A percentile compares a stretch with the other conserved stretches of the same genome.
Evolutionary conservation across 2,329 filamentous ascomycete genomes (phyloP).

Genomic region (Epichloe hybrida): DNA sequence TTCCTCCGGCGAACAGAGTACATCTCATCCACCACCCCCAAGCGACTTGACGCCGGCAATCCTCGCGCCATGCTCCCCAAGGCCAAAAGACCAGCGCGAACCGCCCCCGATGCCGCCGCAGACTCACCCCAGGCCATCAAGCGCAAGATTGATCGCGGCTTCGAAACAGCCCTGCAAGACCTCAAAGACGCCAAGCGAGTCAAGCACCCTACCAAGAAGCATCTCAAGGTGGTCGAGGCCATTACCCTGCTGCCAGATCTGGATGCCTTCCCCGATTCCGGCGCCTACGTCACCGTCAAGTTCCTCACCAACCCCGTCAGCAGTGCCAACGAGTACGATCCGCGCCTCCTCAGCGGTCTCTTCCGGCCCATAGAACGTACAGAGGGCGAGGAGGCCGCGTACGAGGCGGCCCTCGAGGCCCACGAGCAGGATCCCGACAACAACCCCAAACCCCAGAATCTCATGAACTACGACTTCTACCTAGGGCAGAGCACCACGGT

Average conservation of each 20-base stretch:
- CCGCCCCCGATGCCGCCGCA: conserved; percentile 44
- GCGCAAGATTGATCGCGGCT: conserved; percentile 52
- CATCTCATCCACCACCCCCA: conserved; percentile 52
- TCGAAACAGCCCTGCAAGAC: conserved; percentile 38
- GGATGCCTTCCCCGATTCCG: conserved; percentile 55
- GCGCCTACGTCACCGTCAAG: conserved; percentile 57
- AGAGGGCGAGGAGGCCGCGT: conserved; percentile 38
- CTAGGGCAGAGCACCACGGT: conserved; percentile 36
- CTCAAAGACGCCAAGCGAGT: conserved; percentile 40
- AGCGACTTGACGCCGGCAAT: conserved; percentile 34
- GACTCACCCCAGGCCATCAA: conserved; percentile 53
- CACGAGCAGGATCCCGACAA: conserved; percentile 43
- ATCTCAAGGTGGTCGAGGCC: conserved; percentile 44
- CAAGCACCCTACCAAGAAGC: conserved; percentile 44
- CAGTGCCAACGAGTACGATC: conserved; percentile 38
- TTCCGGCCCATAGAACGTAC: conserved; percentile 46
- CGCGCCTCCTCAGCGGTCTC: conserved; percentile 46
- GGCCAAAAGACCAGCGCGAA: conserved; percentile 21
- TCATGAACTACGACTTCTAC: conserved; percentile 55
- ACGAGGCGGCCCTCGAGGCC: conserved; percentile 35
- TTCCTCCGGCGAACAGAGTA: conserved; percentile 96
- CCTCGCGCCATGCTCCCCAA: conserved; percentile 23
- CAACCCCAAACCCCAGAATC: conserved; percentile 41
- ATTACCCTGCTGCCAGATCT: conserved; percentile 51
- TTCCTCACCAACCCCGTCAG: conserved; percentile 52